Evolutionary conservation across 2,329 filamentous ascomycete genomes (phyloP), one percentile per base, ranked within the genome.

Genomic region (Calonectria pauciramosa): DNA sequence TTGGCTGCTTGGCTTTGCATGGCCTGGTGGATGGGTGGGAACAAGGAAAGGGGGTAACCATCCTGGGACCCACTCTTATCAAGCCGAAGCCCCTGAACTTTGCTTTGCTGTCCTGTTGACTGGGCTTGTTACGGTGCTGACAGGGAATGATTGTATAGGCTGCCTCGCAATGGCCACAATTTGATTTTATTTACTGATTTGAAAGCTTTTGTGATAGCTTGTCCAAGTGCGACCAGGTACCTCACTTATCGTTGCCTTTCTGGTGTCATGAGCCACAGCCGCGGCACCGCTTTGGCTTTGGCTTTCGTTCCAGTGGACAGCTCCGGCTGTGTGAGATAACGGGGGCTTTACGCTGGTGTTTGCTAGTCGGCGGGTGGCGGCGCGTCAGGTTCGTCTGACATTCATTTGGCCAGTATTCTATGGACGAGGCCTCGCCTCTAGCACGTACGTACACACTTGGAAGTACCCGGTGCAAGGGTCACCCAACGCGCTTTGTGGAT

Each of bases 41-140:
- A 75, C 49, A 54, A 38, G 38, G 64, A 76, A 80, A 77, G 79
- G 79, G 78, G 75, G 75, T 67, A 72, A 68, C 70, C 77, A 78
- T 64, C 70, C 64, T 68, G 49, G 34, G 64, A 16, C 49, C 71
- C 71, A 65, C 71, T 30, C 63, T 72, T 72, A 56, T 56, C 68
- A 65, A 64, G 34, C 38, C 30, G 13, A 66, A 38, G 44, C 54
- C 59, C 68, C 71, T 66, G 60, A 65, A 65, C 41, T n/a, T 10
- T 63, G 56, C 56, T 63, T 38, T 26, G 34, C 36, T 32, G 52
- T 56, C 23, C 34, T 30, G 36, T 36, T 18, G 44, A 32, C 36
- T 18, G 51, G 13, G 26, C 54, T 38, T 41, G 41, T 18, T 23
- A 18, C 8, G 4, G 32, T 26, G 26, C 13, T 10, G 32, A 26